Evolutionary conservation across 768 basidiomycete genomes (phyloP).

Genomic region (Psilocybe cubensis): DNA sequence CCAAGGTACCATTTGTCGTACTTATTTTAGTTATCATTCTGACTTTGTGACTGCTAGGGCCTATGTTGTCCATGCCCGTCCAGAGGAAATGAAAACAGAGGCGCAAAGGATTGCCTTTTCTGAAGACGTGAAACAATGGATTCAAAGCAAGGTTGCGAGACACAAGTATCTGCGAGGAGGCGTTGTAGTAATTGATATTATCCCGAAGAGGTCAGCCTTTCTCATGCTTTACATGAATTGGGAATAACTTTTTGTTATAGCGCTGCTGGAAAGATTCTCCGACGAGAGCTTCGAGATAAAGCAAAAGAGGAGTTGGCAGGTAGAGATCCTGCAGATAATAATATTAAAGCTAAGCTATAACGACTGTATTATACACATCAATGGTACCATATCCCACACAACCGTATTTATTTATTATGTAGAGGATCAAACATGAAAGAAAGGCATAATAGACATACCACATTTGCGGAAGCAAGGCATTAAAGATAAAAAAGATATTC

Average conservation of each 20-base stretch:
- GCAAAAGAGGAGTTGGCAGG: conserved; percentile 61
- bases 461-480: too few species aligned
- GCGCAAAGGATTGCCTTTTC: conserved; percentile 48
- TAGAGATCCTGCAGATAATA: conserved; percentile 37
- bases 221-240: background rate
- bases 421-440: background rate
- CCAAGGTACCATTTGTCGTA: conserved; percentile 54
- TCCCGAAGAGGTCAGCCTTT: conserved; percentile 67
- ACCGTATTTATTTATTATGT: conserved; percentile 4
- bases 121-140: conserved; percentile 64
- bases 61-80: conserved; percentile 59
- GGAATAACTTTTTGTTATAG: conserved; percentile 39
- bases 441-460: too few species aligned
- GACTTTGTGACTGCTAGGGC: conserved; percentile 42
- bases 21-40: background rate
- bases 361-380: background rate
- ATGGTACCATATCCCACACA: too few species aligned
- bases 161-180: conserved; percentile 86
- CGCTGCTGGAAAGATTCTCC: conserved; percentile 86
- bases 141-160: conserved; percentile 64
- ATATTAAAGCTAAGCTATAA: conserved; percentile 38
- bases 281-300: conserved; percentile 72
- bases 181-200: conserved; percentile 58
- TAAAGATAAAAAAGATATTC: background rate
- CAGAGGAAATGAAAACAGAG: conserved; percentile 35